Evolutionary conservation across 768 basidiomycete species (phyloP), one percentile per base, ranked within the genome.

Genomic region (Pleurotus platypus): DNA sequence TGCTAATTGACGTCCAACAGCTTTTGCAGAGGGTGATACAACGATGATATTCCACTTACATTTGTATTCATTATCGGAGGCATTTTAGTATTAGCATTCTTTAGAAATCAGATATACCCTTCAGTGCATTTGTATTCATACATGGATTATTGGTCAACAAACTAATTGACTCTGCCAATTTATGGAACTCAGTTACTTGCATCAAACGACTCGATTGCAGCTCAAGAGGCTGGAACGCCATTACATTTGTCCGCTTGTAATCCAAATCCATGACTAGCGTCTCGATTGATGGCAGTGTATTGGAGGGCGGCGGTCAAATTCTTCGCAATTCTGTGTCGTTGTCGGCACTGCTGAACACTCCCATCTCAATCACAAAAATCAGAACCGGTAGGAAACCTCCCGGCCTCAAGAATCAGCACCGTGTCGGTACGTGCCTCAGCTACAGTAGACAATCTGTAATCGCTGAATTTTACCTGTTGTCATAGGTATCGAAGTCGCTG

Each of bases 371-470:
- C 47, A 66, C 78, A 35, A 84, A 86, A 13, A 82, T 92, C 26
- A 82, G 90, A 27, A 70, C 70, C 48, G 76, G 76, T 22, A 77
- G 90, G 49, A 76, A 58, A 35, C 81, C 80, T 15, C 84, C 87
- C 13, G 90, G 89, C 1, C 72, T 92, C 38, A 87, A 80, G 64
- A 82, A 81, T 47, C 89, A 92, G 63, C 90, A 92, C 67, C 81
- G 81, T 49, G 80, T 85, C 61, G 89, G 88, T 83, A 55, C 15
- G 69, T 64, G 45, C 30, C n/a, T 13, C 40, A 20, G 57, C 62
- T 16, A 22, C 5, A 5, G 13, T 13, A 15, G 20, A 51, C 38
- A 11, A 24, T 12, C 46, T 49, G 27, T 37, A 37, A 38, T 24
- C 20, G 55, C 24, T 6, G 35, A n/a, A 35, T 9, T 51, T 45